Evolutionary conservation across 495 filamentous ascomycete genomes (phyloP), one percentile per base, ranked within the genome.

Genomic region (Cercophora samala): DNA sequence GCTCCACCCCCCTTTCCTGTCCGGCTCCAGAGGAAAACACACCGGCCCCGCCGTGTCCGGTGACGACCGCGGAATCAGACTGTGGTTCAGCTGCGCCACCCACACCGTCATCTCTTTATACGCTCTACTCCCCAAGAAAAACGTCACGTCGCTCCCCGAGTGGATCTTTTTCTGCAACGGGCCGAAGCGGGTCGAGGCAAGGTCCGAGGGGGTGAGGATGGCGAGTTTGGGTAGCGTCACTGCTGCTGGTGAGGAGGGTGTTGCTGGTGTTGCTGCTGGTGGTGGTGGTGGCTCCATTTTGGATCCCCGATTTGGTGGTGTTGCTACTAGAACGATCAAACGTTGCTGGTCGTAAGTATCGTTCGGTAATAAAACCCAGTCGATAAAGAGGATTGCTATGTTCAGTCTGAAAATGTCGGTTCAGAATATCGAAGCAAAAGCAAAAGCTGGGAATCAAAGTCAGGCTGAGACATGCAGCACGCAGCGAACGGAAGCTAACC

Each of bases 91-190:
- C 77, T 98, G 95, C 58, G 96, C 77, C 6, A 98, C 76, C 73
- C 97, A 99, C 58, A 85, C 84, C 79, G 90, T 88, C 42, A 98
- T 91, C 75, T 97, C 91, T 56, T 83, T 81, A 78, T 98, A 97
- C 18, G 91, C 95, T 74, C 83, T 86, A 29, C 92, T 92, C 26
- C 83, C 82, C 37, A 92, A 83, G 72, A 97, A 99, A 60, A 80
- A 81, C 5, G 83, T 70, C 22, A 98, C 90, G 83, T 97, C 93
- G 46, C 87, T 78, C 63, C 87, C 87, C 58, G 93, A 89, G 77
- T 96, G 79, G 76, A 99, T 99, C 63, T 80, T 82, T 74, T 99
- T 99, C 64, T 65, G 56, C 0, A 89, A 90, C n/a, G 71, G 70
- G 37, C 73, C 55, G 73, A 90, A 91, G 59, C 60, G 70, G 66